Conservation (phyloP, 75 land plant species). For the Selaginella moellendorffii region DNA sequence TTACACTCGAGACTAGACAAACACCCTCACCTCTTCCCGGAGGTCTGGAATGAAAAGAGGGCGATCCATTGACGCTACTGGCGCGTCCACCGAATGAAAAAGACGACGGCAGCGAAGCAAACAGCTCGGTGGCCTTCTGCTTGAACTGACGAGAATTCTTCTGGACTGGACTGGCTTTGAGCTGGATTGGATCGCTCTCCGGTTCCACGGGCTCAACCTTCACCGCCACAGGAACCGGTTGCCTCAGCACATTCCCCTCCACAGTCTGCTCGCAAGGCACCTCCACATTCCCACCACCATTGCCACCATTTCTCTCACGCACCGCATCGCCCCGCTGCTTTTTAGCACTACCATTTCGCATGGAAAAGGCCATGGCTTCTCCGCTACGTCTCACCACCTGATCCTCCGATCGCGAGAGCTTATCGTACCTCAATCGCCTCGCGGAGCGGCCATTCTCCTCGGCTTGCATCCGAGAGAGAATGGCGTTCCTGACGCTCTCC, state of each 20-base stretch:
- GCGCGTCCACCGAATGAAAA: background rate
- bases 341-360: no score
- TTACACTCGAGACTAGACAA: background rate
- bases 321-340: background rate
- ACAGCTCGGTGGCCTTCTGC: background rate
- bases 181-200: no score
- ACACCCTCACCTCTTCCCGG: background rate
- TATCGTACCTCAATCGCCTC: background rate
- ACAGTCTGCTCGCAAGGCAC: background rate
- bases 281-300: background rate
- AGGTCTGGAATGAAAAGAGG: background rate
- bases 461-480: background rate
- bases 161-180: background rate
- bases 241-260: background rate
- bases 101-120: background rate
- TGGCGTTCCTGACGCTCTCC: no score
- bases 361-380: background rate
- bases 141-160: background rate
- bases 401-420: background rate
- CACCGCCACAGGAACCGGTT: background rate
- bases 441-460: background rate
- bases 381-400: background rate
- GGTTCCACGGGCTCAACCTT: background rate
- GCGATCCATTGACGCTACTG: background rate
- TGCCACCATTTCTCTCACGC: background rate